Conservation (phyloP, 2,329 filamentous ascomycete genomes). For the Incumbomyces lentus region DNA sequence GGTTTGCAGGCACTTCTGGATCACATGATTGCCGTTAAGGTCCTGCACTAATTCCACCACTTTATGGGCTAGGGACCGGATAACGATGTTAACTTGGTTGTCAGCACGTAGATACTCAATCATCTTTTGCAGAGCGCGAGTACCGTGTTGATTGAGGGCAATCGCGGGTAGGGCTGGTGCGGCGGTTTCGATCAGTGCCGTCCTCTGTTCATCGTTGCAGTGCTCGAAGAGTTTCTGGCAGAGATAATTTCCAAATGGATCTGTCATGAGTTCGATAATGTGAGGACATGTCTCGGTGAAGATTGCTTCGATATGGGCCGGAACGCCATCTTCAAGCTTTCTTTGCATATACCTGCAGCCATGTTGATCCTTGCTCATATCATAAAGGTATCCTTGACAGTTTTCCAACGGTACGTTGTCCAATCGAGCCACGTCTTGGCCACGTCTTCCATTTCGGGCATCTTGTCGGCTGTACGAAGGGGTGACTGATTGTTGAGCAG, state of each 20-base stretch:
- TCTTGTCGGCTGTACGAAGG: constrained; percentile 29
- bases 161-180: constrained; percentile 81
- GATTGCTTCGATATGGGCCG: constrained; percentile 80
- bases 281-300: constrained; percentile 89
- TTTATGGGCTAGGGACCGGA: constrained; percentile 66
- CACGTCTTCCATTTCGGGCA: constrained; percentile 50
- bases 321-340: constrained; percentile 82
- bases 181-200: constrained; percentile 81
- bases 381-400: constrained; percentile 73
- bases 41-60: constrained; percentile 96
- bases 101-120: constrained; percentile 88
- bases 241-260: constrained; percentile 97
- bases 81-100: constrained; percentile 71
- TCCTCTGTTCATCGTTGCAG: constrained; percentile 90
- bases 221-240: constrained; percentile 97
- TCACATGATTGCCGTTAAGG: constrained; percentile 96
- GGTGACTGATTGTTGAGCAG: background rate
- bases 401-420: constrained; percentile 73
- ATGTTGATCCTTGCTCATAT: constrained; percentile 93
- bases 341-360: constrained; percentile 94
- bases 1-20: constrained; percentile 97
- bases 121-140: constrained; percentile 96
- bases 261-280: constrained; percentile 95
- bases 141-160: constrained; percentile 93
- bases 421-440: constrained; percentile 52